Evolutionary conservation across 805 yeast species (phyloP).

Genomic region (Yarrowia divulgata): DNA sequence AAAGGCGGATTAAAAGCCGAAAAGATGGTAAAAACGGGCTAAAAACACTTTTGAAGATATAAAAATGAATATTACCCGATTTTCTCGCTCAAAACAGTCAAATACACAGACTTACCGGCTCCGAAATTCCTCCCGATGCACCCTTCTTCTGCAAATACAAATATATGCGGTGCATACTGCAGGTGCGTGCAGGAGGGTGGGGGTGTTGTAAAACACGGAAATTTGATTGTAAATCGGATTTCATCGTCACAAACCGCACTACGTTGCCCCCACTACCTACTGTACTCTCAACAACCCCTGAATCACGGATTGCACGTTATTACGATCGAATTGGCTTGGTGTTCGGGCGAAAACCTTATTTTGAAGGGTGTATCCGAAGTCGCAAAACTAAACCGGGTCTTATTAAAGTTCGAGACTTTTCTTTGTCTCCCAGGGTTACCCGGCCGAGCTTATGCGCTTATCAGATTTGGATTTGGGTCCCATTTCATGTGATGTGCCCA

Average conservation of each 20-base stretch:
- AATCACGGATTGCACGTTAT: too few relatives aligned
- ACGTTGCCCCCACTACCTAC: too few relatives aligned
- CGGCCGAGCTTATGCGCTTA: slow-evolving; percentile 31
- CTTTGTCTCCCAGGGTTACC: slow-evolving; percentile 15
- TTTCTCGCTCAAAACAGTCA: too few relatives aligned
- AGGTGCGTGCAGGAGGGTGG: slow-evolving; percentile 10
- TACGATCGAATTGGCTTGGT: background rate
- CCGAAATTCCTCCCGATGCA: slow-evolving; percentile 19
- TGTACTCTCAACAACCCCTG: too few relatives aligned
- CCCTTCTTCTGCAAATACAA: background rate
- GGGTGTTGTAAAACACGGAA: background rate
- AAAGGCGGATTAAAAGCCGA: too few relatives aligned
- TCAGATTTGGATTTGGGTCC: slow-evolving; percentile 35
- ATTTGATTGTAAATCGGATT: too few relatives aligned
- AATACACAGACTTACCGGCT: background rate
- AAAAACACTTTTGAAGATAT: too few relatives aligned
- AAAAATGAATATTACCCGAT: too few relatives aligned
- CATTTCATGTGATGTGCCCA: slow-evolving; percentile 36
- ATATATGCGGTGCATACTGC: slow-evolving; percentile 17
- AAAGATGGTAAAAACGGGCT: too few relatives aligned
- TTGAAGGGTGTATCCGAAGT: background rate
- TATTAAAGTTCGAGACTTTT: background rate
- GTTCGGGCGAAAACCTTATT: background rate
- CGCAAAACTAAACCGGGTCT: slow-evolving; percentile 1
- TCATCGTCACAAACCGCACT: too few relatives aligned